Evolutionary conservation across 345 rosid genomes (phyloP).

Genomic region (Hypericum androsaemum): DNA sequence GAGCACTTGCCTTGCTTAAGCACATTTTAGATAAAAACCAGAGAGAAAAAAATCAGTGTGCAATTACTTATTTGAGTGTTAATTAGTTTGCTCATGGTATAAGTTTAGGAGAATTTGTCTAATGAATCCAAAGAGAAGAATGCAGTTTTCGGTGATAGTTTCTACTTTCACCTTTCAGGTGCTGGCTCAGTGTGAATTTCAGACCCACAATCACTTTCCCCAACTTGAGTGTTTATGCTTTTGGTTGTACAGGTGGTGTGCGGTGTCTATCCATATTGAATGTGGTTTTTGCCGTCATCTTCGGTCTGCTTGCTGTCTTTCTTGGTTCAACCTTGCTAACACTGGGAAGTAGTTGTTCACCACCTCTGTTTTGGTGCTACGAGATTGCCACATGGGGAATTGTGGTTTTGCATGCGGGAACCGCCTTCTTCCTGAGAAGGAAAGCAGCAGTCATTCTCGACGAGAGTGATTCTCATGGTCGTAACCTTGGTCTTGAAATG

Average conservation of each 20-base stretch:
- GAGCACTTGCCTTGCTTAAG: no score
- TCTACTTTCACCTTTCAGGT: no score
- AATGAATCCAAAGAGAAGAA: no score
- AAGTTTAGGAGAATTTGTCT: no score
- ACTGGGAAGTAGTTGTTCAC: conserved; percentile 80
- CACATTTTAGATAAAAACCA: no score
- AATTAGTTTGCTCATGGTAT: no score
- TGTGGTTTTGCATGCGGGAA: conserved; percentile 58
- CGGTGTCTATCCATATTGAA: conserved; percentile 79
- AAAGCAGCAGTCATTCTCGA: conserved; percentile 61
- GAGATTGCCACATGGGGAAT: conserved; percentile 84
- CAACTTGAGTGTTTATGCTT: background rate
- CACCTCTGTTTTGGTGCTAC: conserved; percentile 92
- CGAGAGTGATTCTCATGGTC: conserved; percentile 50
- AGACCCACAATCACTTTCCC: background rate
- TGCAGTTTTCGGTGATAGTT: no score
- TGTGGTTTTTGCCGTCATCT: conserved; percentile 54
- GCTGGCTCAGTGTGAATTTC: no score
- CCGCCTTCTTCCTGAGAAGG: conserved; percentile 65
- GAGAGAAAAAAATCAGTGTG: no score
- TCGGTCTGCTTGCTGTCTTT: conserved; percentile 70
- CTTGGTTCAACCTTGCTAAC: conserved; percentile 90
- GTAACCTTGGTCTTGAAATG: conserved; percentile 77
- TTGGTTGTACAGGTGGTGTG: conserved; percentile 54
- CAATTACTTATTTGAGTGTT: no score